A percentile compares a stretch with the other conserved stretches of the same genome.
Evolutionary conservation across 192 early-diverging fungal species (phyloP).

Genomic region (Helicostylum pulchrum): DNA sequence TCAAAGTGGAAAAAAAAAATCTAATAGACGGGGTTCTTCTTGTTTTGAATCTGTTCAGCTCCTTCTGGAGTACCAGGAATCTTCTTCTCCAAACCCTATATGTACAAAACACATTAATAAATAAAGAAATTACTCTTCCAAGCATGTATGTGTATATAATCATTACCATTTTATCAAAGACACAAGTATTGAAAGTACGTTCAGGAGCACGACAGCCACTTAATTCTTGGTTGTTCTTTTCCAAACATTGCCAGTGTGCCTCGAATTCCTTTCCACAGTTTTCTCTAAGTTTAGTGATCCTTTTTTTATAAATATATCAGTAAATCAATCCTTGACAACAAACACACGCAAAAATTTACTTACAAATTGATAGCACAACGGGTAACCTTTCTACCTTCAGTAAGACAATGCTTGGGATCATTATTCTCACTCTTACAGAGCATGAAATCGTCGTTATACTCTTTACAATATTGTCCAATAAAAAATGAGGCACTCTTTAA

Average conservation of each 20-base stretch:
- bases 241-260: slow-evolving; percentile 89
- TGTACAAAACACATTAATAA: too few species aligned
- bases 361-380: slow-evolving; percentile 87
- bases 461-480: slow-evolving; percentile 85
- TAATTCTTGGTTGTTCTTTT: slow-evolving; percentile 87
- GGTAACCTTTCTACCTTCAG: slow-evolving; percentile 94
- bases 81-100: slow-evolving; percentile 59
- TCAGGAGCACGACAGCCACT: slow-evolving; percentile 78
- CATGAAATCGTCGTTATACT: slow-evolving; percentile 95
- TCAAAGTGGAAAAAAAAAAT: slow-evolving; percentile 1
- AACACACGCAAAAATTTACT: slow-evolving; percentile 24
- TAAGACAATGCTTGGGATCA: slow-evolving; percentile 87
- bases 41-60: slow-evolving; percentile 30
- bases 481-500: slow-evolving; percentile 92
- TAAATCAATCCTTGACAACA: background rate
- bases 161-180: slow-evolving; percentile 79
- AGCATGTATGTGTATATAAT: background rate
- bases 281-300: slow-evolving; percentile 81
- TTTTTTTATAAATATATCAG: slow-evolving; percentile 27
- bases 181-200: slow-evolving; percentile 79
- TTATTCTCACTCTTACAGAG: slow-evolving; percentile 90
- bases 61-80: slow-evolving; percentile 61
- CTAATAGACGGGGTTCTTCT: slow-evolving; percentile 31
- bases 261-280: slow-evolving; percentile 87
- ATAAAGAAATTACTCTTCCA: background rate